Evolutionary conservation across 1,284 basidiomycete genomes (phyloP), one percentile per base, ranked within the genome.

Genomic region (Cystobasidium sp.): DNA sequence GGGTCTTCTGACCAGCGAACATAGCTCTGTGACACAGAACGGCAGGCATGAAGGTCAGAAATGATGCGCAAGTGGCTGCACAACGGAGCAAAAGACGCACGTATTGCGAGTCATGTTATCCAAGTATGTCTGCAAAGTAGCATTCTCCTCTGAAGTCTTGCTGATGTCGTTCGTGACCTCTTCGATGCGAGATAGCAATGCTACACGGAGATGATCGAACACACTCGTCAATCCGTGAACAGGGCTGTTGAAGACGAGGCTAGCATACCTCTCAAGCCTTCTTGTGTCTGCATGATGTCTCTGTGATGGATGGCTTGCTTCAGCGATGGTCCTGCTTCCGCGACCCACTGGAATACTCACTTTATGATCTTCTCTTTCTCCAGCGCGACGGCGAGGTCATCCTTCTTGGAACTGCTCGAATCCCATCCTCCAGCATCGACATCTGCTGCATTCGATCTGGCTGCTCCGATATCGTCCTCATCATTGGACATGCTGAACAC

Each of bases 341-440:
- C 9, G 12, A 16, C 20, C 31, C 9, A 18, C 5, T 1, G 8
- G 4, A 43, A 12, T 9, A 10, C 70, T 20, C 46, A 73, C 70
- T 66, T 73, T 24, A 73, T 73, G 62, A 73, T 73, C 47, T 44
- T 56, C 62, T 73, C 70, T 63, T 73, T 73, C 70, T 73, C 70
- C n/a, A 73, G 18, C 39, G 63, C 70, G 8, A 66, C 51, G 10
- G 49, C 62, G 52, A 65, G 52, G 46, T 73, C 70, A 46, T 73
- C 70, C 62, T 73, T 52, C 52, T 66, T 18, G n/a, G 61, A 6
- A 3, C 49, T 37, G 24, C n/a, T 41, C 31, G 52, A 43, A 18
- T 41, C 63, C 70, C 70, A 73, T 16, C 51, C 70, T 43, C 53
- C 55, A 47, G 14, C 56, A 44, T 65, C 62, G 22, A 66, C 52